Evolutionary conservation across 257 asterid genomes (phyloP), one percentile per base, ranked within the genome.

Genomic region (Anisodus acutangulus): DNA sequence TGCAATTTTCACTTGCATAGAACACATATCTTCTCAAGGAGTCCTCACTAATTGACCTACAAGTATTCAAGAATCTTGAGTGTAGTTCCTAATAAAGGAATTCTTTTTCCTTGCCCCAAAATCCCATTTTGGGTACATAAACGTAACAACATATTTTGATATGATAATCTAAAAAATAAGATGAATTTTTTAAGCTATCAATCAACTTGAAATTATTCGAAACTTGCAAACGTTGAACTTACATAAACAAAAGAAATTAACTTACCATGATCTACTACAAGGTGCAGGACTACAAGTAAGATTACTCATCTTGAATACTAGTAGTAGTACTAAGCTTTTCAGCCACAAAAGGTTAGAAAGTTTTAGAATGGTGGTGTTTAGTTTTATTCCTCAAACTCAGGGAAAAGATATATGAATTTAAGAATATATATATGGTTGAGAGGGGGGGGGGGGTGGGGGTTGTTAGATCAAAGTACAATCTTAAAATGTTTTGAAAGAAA

Each of bases 11-110:
- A 84, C 99, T 95, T 0, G 99, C 99, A 54, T 91, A 90, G 87
- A 88, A 91, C 59, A 95, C 99, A 59, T 92, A 95, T 82, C 99
- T 91, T 62, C 97, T 87, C 86, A 95, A 83, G 0, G 99, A 95
- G 53, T 95, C 99, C 90, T 95, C 99, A 80, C 99, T 95, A n/a
- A 95, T 94, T 11, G 98, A 95, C 99, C 99, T 93, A 58, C 16
- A 60, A 35, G 11, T 66, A 26, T 35, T 17, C 51, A 19, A 22
- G 45, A 47, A 63, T 41, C 45, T 41, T 3, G 45, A 41, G 45
- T 41, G 5, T 41, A 41, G 45, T 41, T 41, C 45, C 45, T 3
- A 41, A 41, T 41, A 41, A 41, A 41, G 45, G 5, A 41, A 41
- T 3, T 3, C 3, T 41, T 41, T 41, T 41, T 41, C 45, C 45